phyloP scores from a whole-genome alignment of 768 basidiomycete species.

The Suillus cothurnatus region DNA sequence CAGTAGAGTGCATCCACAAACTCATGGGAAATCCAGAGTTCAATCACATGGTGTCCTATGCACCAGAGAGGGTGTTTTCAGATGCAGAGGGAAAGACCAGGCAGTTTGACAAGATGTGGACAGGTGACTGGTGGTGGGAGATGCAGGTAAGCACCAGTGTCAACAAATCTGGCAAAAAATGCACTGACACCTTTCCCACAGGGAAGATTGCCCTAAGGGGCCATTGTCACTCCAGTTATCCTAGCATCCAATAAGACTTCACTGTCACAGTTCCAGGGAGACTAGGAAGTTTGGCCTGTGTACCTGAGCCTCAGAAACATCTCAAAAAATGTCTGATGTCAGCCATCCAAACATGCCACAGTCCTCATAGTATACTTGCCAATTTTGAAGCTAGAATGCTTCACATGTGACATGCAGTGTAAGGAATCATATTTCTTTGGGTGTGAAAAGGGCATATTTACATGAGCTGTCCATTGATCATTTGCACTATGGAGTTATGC shows the following conservation, averaged over 20 bases:
- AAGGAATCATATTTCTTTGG: too few relatives aligned
- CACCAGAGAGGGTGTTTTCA: slow-evolving; percentile 28
- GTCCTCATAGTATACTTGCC: slow-evolving; percentile 43
- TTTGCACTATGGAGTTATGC: too few relatives aligned
- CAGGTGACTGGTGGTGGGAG: slow-evolving; percentile 39
- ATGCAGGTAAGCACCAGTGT: slow-evolving; percentile 31
- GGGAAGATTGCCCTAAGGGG: too few relatives aligned
- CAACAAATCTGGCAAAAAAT: background rate
- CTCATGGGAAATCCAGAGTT: slow-evolving; percentile 33
- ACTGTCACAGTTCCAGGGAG: too few relatives aligned
- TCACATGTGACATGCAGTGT: background rate
- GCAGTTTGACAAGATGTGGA: slow-evolving; percentile 40
- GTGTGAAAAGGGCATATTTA: too few relatives aligned
- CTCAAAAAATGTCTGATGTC: too few relatives aligned
- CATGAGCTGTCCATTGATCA: too few relatives aligned
- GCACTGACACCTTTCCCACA: background rate
- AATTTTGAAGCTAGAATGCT: slow-evolving; percentile 34
- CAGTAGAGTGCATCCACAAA: slow-evolving; percentile 29
- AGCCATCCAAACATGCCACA: too few relatives aligned
- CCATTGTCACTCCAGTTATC: too few relatives aligned
- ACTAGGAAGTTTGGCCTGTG: too few relatives aligned
- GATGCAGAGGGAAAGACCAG: slow-evolving; percentile 17
- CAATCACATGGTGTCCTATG: slow-evolving; percentile 29
- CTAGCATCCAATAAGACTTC: too few relatives aligned
- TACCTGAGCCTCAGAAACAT: too few relatives aligned